Base-by-base conservation (phyloP, 192 early-diverging fungal species). In the Allomyces arbusculus region DNA sequence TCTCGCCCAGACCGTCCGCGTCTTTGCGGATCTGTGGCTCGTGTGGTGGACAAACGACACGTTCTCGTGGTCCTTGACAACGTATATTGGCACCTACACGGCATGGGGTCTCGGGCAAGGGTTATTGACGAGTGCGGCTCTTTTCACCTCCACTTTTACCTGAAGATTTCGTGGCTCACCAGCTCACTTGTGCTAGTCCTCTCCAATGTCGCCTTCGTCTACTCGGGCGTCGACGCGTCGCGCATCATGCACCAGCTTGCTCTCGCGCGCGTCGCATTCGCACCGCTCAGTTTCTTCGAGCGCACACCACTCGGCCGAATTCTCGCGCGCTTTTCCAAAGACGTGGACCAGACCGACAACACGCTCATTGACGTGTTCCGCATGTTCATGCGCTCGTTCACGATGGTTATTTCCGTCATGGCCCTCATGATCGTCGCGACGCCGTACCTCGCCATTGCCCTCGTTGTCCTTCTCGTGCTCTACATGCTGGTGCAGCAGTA, bases 271-370 rank as follows among this genome's bases (percentile, higher is more conserved):
- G 79, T 94, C 26, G 64, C 91, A 66, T 70, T 84, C 10, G 84
- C 90, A 1, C 90, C 90, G 9, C 79, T 86, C 61, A 74, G 74
- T 2, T 93, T 96, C 74, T 91, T 84, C 72, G 83, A 84, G 68
- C 78, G 82, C 11, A 89, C 87, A 0, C 87, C 87, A 9, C 65
- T 88, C 10, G 87, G 87, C 23, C 78, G 85, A n/a, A 86, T 90
- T 67, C 82, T 90, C 69, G 77, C 77, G 63, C 79, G 78, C 0
- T 79, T 69, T 40, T 62, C 12, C 75, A 87, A 87, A 68, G 86
- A 92, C 72, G 71, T 81, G 11, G 85, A 89, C 74, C 71, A 72
- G 11, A 72, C 83, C 62, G 86, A 89, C 67, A 86, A 79, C 61
- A 71, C 79, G 25, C 73, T 92, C 4, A 71, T 80, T 20, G 84